Evolutionary conservation across 2,329 filamentous ascomycete species (phyloP).

Genomic region (Seiridium unicorne): DNA sequence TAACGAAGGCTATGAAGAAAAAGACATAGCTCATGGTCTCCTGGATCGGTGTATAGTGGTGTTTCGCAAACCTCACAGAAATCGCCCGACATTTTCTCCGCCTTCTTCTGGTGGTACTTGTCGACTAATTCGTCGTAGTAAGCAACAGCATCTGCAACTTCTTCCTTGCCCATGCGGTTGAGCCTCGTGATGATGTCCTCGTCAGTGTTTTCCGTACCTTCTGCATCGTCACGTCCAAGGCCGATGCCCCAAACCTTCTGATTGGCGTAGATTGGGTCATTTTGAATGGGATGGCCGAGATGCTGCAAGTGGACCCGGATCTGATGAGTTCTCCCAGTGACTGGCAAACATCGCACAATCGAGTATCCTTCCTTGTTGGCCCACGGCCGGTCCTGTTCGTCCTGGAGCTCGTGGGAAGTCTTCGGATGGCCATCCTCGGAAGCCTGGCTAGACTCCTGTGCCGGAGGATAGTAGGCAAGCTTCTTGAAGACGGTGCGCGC

Average conservation of each 20-base stretch:
- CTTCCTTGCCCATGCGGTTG: slow-evolving; percentile 88
- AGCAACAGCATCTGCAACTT: slow-evolving; percentile 84
- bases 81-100: slow-evolving; percentile 89
- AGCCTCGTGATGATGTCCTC: slow-evolving; percentile 87
- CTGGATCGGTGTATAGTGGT: slow-evolving; percentile 89
- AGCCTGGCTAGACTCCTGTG: slow-evolving; percentile 11
- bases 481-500: slow-evolving; percentile 90
- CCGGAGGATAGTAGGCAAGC: slow-evolving; percentile 80
- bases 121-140: slow-evolving; percentile 95
- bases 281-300: slow-evolving; percentile 90
- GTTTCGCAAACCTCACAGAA: slow-evolving; percentile 80
- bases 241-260: slow-evolving; percentile 83
- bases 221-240: slow-evolving; percentile 66
- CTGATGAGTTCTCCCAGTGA: slow-evolving; percentile 94
- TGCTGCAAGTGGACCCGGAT: slow-evolving; percentile 93
- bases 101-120: slow-evolving; percentile 83
- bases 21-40: slow-evolving; percentile 83
- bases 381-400: slow-evolving; percentile 33
- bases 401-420: slow-evolving; percentile 11
- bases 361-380: slow-evolving; percentile 76
- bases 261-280: slow-evolving; percentile 98
- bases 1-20: slow-evolving; percentile 94
- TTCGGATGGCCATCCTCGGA: slow-evolving; percentile 9
- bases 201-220: slow-evolving; percentile 71
- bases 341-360: slow-evolving; percentile 87